Conservation (phyloP, 169 alveolate genomes). For the Eimeria maxima region DNA sequence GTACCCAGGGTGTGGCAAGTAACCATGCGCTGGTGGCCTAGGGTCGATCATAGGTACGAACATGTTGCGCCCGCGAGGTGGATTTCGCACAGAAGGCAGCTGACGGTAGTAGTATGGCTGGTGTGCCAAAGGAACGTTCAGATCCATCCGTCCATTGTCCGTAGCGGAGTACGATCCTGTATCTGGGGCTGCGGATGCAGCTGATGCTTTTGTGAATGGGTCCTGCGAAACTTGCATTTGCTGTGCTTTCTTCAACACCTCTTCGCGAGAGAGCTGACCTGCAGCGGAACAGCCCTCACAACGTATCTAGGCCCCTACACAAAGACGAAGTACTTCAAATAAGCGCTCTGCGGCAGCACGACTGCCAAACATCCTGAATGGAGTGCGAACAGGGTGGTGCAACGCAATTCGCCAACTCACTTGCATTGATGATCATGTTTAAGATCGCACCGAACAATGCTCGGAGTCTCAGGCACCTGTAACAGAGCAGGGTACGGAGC, state of each 20-base stretch:
- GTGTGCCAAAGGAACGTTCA: constrained; percentile 71
- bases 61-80: constrained; percentile 62
- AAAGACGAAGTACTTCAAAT: not conserved
- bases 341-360: not conserved
- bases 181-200: constrained; percentile 21
- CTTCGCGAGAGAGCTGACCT: constrained; percentile 40
- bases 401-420: constrained; percentile 26
- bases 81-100: constrained; percentile 80
- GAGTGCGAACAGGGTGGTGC: not conserved
- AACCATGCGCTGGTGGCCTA: constrained; percentile 67
- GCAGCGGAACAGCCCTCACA: not conserved
- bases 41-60: constrained; percentile 74
- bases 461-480: constrained; percentile 70
- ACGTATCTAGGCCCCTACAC: not conserved
- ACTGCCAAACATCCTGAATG: not conserved
- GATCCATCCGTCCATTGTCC: constrained; percentile 49
- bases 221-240: constrained; percentile 25
- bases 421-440: constrained; percentile 21
- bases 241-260: constrained; percentile 28
- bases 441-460: constrained; percentile 20
- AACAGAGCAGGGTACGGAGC: not conserved
- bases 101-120: constrained; percentile 83
- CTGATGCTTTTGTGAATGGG: constrained; percentile 28
- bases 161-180: not conserved
- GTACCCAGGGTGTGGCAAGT: constrained; percentile 68